Evolutionary conservation across 2,329 filamentous ascomycete genomes (phyloP), one percentile per base, ranked within the genome.

Genomic region (Corinectria fuckeliana): DNA sequence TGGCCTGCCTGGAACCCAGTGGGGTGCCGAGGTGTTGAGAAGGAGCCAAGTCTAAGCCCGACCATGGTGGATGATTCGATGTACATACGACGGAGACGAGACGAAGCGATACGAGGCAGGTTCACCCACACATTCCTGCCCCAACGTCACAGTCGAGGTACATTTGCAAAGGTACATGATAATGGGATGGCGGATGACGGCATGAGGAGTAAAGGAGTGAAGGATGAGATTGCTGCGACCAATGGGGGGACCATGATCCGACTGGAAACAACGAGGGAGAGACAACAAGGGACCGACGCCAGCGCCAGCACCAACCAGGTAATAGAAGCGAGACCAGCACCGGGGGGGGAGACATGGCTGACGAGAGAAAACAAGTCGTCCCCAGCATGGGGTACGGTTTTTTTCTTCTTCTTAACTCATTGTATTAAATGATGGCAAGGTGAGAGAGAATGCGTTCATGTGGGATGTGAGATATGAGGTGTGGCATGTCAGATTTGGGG

Each of bases 131-230:
- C 7, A 28, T 14, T 50, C 16, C 10, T 3, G 34, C 44, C 23
- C 21, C n/a, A 11, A 52, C 14, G n/a, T n/a, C 41, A 30, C 48
- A 25, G 44, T 18, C 52, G 32, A 50, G 25, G 10, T 26, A 28
- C 38, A n/a, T n/a, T n/a, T n/a, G n/a, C n/a, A n/a, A n/a, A n/a
- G n/a, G n/a, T n/a, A n/a, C 3, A 52, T 36, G 26, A 16, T 49
- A 34, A 49, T 56, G n/a, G n/a, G 14, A 57, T 57, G 47, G 41
- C n/a, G 49, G 41, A 45, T 57, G 55, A 51, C 48, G 28, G 48
- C 41, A 57, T 39, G 34, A 42, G 32, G 32, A 16, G 32, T 34
- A n/a, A 34, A 11, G 32, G 39, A 48, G 38, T 21, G 23, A 44
- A 38, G 53, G 23, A 38, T 26, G 36, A 50, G 47, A 57, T 50